Evolutionary conservation across 2,329 filamentous ascomycete species (phyloP), one percentile per base, ranked within the genome.

Genomic region (Nemania bipapillata): DNA sequence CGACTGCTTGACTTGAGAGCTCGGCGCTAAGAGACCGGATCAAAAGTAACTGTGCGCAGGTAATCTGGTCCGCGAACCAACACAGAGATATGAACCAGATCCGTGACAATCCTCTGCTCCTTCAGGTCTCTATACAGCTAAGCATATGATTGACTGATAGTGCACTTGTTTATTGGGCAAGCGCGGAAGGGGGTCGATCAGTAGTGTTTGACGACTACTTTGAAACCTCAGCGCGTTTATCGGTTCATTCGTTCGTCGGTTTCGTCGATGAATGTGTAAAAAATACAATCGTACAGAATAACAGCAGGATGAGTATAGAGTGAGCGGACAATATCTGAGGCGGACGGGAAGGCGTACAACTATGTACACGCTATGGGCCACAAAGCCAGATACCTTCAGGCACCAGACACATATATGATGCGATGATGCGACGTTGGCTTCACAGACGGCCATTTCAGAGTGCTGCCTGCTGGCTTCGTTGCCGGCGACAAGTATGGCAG

Each of bases 321-420:
- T 45, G 26, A n/a, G n/a, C 50, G 52, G 32, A 47, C 49, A 52
- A 28, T 30, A n/a, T 35, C 49, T 58, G 30, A 63, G 63, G 63
- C 65, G 60, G 62, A 69, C 63, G 60, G 40, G 42, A 53, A 66
- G 63, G 58, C 62, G 24, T 60, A 69, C 53, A 53, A 49, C 20
- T 40, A 28, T 55, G 35, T 58, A 57, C 45, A 54, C 30, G 26
- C 53, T 37, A 22, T 7, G 17, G 7, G 40, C 45, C 30, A 22
- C 22, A 20, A 59, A 57, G 15, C 22, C 12, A 28, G 20, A 45
- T 15, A 50, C 42, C 11, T 60, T 24, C 65, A 65, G 65, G 65
- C 62, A 65, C 58, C 55, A 64, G 56, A 68, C 57, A 53, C 49
- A 58, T 42, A 55, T 26, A 28, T 61, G 30, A n/a, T 45, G 52